Evolutionary conservation across 2,329 filamentous ascomycete genomes (phyloP).

Genomic region (Cladophialophora exuberans): DNA sequence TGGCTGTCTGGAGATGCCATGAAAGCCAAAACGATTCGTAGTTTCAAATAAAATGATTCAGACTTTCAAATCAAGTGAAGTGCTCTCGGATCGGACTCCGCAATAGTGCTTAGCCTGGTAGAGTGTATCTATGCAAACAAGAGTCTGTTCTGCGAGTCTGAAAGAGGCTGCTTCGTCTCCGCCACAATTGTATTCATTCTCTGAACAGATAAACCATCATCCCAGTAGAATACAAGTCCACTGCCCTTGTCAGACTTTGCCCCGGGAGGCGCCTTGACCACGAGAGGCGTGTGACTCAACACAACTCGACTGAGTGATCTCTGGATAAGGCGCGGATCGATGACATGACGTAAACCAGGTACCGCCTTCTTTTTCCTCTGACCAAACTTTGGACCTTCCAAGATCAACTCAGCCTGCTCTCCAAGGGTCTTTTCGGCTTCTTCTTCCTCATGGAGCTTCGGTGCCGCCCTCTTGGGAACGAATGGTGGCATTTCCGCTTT

Average conservation of each 20-base stretch:
- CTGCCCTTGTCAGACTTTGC: not conserved
- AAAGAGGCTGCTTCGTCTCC: not conserved
- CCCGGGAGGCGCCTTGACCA: not conserved
- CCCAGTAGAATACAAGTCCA: slow-evolving; percentile 19
- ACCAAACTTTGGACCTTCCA: slow-evolving; percentile 41
- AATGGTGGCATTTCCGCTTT: slow-evolving; percentile 37
- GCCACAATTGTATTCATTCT: not conserved
- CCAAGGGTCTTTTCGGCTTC: slow-evolving; percentile 18
- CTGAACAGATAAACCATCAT: slow-evolving; percentile 13
- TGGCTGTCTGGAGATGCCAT: too few relatives aligned
- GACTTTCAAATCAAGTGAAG: too few relatives aligned
- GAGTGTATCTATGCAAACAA: too few relatives aligned
- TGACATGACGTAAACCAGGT: slow-evolving; percentile 44
- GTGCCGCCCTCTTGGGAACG: slow-evolving; percentile 31
- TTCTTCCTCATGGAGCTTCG: slow-evolving; percentile 27
- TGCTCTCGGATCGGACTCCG: too few relatives aligned
- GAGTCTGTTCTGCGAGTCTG: slow-evolving; percentile 5
- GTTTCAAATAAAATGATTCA: too few relatives aligned
- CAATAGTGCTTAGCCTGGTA: too few relatives aligned
- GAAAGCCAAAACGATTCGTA: too few relatives aligned
- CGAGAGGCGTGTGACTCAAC: slow-evolving; percentile 26
- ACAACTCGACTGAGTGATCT: slow-evolving; percentile 28
- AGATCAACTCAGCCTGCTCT: slow-evolving; percentile 38
- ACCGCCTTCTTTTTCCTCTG: slow-evolving; percentile 39
- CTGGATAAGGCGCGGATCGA: slow-evolving; percentile 45